Base-by-base conservation (phyloP, 495 filamentous ascomycete genomes). In the Penicillium bialowiezense region DNA sequence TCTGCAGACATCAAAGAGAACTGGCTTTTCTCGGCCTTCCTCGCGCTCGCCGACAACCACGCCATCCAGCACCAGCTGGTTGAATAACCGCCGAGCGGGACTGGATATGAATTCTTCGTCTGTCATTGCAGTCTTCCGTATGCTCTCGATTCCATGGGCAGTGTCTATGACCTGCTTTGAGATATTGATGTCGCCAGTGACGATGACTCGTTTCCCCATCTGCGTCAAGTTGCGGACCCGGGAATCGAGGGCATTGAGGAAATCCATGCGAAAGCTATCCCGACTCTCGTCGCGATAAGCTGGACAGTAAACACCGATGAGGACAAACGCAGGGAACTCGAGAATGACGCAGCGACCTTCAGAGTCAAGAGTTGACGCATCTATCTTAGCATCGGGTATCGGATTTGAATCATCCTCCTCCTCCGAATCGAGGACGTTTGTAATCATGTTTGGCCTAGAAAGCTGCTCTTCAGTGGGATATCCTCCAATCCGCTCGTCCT, bases 261-360 rank as follows among this genome's bases (percentile, higher is more conserved):
- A 98, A 14, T 78, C 82, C 44, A 88, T 76, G 13, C 92, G 84
- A 54, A 96, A 97, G 41, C 84, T 82, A 52, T 91, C 87, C 19
- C 93, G 77, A n/a, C 79, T 81, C 44, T 91, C 87, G 56, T 96
- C 91, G 47, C 89, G 80, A 58, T 87, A 87, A 8, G 93, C 93
- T 14, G 93, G 93, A 55, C 84, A 87, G 65, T 98, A 97, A 13
- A 89, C 78, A 10, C 92, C 93, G 34, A 98, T 83, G 2, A 98
- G 75, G 15, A 98, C 88, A 58, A 98, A 97, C 10, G 90, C 92
- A 1, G 90, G 90, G 58, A 98, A 97, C 59, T 98, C 93, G 2
- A 98, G 77, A n/a, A 96, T 73, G 5, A 97, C 82, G 57, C 90
- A 91, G 32, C 93, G 84, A 5, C 93, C 93, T 77, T 97, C 92